phyloP scores from a whole-genome alignment of 1,284 basidiomycete genomes.

The Hymenochaete sp. region DNA sequence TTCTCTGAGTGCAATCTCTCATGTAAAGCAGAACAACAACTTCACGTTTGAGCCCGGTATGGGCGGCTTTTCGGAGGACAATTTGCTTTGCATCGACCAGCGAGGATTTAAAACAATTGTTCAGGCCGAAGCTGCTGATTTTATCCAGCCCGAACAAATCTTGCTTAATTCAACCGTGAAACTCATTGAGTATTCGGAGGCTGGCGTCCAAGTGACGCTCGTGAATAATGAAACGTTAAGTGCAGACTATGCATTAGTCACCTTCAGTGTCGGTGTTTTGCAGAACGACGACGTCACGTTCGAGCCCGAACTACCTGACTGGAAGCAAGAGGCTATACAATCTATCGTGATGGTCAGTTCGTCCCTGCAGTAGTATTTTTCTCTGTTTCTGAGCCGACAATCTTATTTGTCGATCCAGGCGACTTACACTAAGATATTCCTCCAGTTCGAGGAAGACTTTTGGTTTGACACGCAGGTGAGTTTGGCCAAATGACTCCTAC shows the following conservation, averaged over 20 bases:
- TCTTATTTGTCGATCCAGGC: constrained; percentile 26
- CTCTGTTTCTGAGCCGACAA: background rate
- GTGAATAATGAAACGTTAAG: constrained; percentile 35
- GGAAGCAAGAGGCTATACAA: constrained; percentile 59
- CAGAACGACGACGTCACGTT: constrained; percentile 55
- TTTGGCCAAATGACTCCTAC: too few species aligned
- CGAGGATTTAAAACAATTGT: constrained; percentile 53
- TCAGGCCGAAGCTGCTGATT: constrained; percentile 45
- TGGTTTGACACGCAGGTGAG: constrained; percentile 62
- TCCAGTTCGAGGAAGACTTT: constrained; percentile 56
- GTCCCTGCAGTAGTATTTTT: background rate
- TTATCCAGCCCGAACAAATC: constrained; percentile 38
- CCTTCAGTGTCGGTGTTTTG: constrained; percentile 55
- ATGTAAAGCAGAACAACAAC: constrained; percentile 44
- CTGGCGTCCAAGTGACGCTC: constrained; percentile 39
- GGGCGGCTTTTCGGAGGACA: constrained; percentile 52
- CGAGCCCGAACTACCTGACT: constrained; percentile 47
- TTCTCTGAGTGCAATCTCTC: constrained; percentile 3
- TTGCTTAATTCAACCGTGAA: constrained; percentile 46
- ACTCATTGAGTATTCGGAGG: constrained; percentile 37
- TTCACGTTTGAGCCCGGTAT: constrained; percentile 49
- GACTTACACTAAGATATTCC: constrained; percentile 65
- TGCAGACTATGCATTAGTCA: constrained; percentile 51
- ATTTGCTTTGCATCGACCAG: constrained; percentile 49
- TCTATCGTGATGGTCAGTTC: constrained; percentile 52